Evolutionary conservation across 805 yeast species (phyloP).

Genomic region (Komagataella mondaviorum): DNA sequence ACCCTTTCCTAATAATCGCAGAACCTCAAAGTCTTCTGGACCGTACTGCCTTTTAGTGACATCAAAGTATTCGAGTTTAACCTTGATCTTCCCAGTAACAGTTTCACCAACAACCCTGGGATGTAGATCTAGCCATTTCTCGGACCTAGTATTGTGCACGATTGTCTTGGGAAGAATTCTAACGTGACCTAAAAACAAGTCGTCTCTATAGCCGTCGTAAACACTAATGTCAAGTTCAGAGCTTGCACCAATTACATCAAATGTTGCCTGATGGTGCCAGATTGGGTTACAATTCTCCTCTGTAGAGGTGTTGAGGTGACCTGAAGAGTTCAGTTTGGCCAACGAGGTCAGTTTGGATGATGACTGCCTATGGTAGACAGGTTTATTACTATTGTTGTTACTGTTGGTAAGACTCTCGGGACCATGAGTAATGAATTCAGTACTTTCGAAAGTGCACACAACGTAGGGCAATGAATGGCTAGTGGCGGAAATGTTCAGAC

Average conservation of each 20-base stretch:
- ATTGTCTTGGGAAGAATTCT: conserved; percentile 53
- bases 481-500: conserved; percentile 40
- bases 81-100: conserved; percentile 66
- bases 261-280: conserved; percentile 89
- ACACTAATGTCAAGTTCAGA: conserved; percentile 84
- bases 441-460: conserved; percentile 82
- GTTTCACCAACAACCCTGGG: conserved; percentile 66
- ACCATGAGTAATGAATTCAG: conserved; percentile 79
- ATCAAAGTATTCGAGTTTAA: conserved; percentile 59
- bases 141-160: conserved; percentile 26
- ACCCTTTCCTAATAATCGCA: conserved; percentile 86
- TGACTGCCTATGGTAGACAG: conserved; percentile 28
- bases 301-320: conserved; percentile 1
- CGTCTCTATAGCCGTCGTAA: conserved; percentile 75
- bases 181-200: conserved; percentile 77
- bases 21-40: conserved; percentile 88
- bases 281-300: conserved; percentile 32
- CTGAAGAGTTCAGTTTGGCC: conserved; percentile 18
- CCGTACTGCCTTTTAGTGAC: conserved; percentile 71
- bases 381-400: conserved; percentile 8
- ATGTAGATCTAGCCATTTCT: conserved; percentile 64
- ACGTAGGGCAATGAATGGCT: conserved; percentile 65
- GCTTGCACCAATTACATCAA: conserved; percentile 78
- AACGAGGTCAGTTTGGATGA: conserved; percentile 20
- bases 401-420: conserved; percentile 33